Conservation (phyloP, 2,329 filamentous ascomycete species). For the Mariannaea sp. region DNA sequence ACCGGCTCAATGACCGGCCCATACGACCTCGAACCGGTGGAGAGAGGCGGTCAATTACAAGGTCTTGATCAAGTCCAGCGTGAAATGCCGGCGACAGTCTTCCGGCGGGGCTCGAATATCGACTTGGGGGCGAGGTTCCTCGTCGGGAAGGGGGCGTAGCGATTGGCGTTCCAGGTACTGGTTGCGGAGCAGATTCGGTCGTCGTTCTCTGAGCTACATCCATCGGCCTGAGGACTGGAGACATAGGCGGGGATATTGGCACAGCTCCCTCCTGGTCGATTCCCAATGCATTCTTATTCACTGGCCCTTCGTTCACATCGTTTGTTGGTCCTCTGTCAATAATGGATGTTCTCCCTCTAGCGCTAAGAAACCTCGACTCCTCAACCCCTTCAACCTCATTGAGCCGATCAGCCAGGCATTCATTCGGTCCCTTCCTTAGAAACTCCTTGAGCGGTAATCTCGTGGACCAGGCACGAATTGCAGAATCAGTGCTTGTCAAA, state of each 20-base stretch:
- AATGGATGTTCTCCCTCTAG: slow-evolving; percentile 37
- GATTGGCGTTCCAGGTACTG: slow-evolving; percentile 15
- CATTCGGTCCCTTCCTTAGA: slow-evolving; percentile 58
- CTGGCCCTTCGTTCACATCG: background rate
- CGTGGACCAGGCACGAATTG: slow-evolving; percentile 57
- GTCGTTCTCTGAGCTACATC: slow-evolving; percentile 28
- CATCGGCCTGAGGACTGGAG: slow-evolving; percentile 41
- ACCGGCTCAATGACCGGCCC: slow-evolving; percentile 42
- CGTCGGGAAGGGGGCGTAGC: slow-evolving; percentile 38
- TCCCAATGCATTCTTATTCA: slow-evolving; percentile 41
- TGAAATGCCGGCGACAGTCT: slow-evolving; percentile 43
- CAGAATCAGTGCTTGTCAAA: slow-evolving; percentile 36
- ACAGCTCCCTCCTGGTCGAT: slow-evolving; percentile 38
- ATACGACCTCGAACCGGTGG: slow-evolving; percentile 41
- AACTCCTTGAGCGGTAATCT: slow-evolving; percentile 59
- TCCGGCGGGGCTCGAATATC: slow-evolving; percentile 38
- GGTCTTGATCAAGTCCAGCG: slow-evolving; percentile 46
- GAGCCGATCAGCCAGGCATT: slow-evolving; percentile 59
- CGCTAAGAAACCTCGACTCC: slow-evolving; percentile 38
- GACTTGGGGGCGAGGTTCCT: slow-evolving; percentile 38
- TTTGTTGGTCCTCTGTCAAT: slow-evolving; percentile 14
- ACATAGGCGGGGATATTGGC: slow-evolving; percentile 33
- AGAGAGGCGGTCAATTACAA: slow-evolving; percentile 46
- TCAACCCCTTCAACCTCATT: slow-evolving; percentile 45
- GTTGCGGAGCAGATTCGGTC: slow-evolving; percentile 39